Base-by-base conservation (phyloP, 169 alveolate genomes). In the Plasmodium knowlesi region DNA sequence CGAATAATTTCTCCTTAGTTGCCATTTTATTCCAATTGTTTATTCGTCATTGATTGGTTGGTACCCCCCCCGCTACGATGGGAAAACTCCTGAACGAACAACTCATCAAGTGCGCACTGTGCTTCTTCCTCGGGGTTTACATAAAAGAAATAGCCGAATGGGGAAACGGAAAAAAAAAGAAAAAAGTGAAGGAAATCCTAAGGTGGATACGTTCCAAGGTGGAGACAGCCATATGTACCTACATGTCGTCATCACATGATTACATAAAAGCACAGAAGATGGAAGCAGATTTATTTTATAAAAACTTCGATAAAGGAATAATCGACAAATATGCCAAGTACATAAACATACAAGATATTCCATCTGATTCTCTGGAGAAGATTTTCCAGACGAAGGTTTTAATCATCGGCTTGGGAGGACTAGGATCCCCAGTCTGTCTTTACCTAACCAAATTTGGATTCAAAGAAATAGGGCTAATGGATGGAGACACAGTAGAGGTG, bases 331-430 rank as follows among this genome's bases (percentile, higher is more conserved):
- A 88, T 79, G 94, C 83, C 22, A 88, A 54, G 70, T 61, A 78
- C 19, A 39, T 88, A 19, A 88, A 88, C n/a, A 78, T 88, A 37
- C 12, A 53, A 41, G 89, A 88, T 37, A 88, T 88, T 19, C 88
- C 88, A 79, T 43, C 25, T 28, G 73, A 88, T 67, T 78, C 94
- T 0, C 73, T 88, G 5, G 83, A 94, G 9, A 84, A 94, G 19
- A 92, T 92, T 30, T 70, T 92, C 53, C 46, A 96, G 43, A 94
- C 99, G 30, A 97, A 98, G 83, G 99, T 98, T 34, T 94, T 98
- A 57, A 96, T 99, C 1, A 96, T 99, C 3, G 99, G 99, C 32
- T 99, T 99, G 32, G 99, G 99, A 74, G 99, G 99, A 16, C 95
- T 99, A 14, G 99, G 99, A 16, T 97, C 99, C 22, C 99, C 99